Conservation (phyloP, 441 rosid species). For the Mallotus japonicus region DNA sequence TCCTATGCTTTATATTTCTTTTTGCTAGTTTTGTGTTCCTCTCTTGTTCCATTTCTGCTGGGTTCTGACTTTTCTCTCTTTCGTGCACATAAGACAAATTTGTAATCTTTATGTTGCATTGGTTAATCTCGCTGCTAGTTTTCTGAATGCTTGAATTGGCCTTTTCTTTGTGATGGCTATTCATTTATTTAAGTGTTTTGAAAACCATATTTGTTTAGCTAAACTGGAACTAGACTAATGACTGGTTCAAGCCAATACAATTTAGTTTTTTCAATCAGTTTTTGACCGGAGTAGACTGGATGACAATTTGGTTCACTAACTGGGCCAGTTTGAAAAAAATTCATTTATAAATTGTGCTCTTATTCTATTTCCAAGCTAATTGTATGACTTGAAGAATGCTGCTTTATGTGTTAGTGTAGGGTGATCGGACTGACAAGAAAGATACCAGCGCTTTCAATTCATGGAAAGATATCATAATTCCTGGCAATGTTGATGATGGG, state of each 20-base stretch:
- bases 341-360: neutral
- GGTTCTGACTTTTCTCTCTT: neutral
- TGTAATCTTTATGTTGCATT: conserved; percentile 1
- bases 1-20: no score
- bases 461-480: conserved; percentile 85
- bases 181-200: neutral
- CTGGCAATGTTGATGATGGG: conserved; percentile 73
- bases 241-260: neutral
- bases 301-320: neutral
- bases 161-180: neutral
- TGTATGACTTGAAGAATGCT: conserved; percentile 10
- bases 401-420: conserved; percentile 47
- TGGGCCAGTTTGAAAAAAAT: neutral
- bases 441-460: conserved; percentile 76
- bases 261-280: neutral
- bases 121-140: conserved; percentile 2
- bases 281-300: neutral
- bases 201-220: neutral
- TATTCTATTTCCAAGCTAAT: neutral
- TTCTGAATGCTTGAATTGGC: neutral
- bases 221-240: neutral
- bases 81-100: neutral
- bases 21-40: no score
- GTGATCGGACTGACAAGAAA: conserved; percentile 92
- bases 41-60: neutral